A percentile compares a stretch with the other conserved stretches of the same genome.
Evolutionary conservation across 257 asterid species (phyloP).

Genomic region (Salvia splendens): DNA sequence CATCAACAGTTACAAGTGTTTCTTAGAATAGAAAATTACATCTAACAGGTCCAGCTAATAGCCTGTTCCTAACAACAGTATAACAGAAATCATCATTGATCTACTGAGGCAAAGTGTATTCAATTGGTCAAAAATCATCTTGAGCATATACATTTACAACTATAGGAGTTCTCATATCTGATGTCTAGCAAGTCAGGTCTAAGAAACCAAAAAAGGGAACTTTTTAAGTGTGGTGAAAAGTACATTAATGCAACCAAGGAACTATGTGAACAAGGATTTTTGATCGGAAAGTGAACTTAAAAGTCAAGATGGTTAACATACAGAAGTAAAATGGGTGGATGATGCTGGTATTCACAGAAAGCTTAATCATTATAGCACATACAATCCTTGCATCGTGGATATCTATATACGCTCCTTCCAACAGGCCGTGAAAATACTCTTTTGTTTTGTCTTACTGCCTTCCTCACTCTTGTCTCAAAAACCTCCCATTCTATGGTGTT

Average conservation of each 20-base stretch:
- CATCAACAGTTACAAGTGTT: slow-evolving; percentile 14
- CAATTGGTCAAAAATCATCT: neutral
- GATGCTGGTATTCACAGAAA: slow-evolving; percentile 5
- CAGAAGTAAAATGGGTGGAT: slow-evolving; percentile 26
- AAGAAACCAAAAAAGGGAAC: neutral
- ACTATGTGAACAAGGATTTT: slow-evolving; percentile 27
- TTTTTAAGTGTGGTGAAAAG: slow-evolving; percentile 8
- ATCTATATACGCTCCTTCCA: slow-evolving; percentile 93
- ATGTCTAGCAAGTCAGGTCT: slow-evolving; percentile 7
- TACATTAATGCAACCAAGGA: slow-evolving; percentile 3
- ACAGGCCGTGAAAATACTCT: slow-evolving; percentile 85
- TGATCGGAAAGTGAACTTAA: slow-evolving; percentile 28
- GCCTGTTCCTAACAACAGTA: slow-evolving; percentile 4
- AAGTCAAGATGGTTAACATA: slow-evolving; percentile 23
- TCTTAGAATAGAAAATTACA: slow-evolving; percentile 4
- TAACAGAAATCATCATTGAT: too few species aligned
- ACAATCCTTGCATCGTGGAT: slow-evolving; percentile 82
- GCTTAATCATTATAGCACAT: slow-evolving; percentile 62
- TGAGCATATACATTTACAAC: neutral
- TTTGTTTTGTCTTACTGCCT: slow-evolving; percentile 91
- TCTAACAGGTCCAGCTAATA: neutral
- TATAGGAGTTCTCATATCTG: neutral
- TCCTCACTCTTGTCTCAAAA: slow-evolving; percentile 85
- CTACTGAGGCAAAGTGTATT: neutral
- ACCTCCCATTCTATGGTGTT: slow-evolving; percentile 90